These are phyloP conservation scores for Amaranthus palmeri DNA, from an alignment of 148 eudicot genomes.

Conservation along the genomic window DNA sequence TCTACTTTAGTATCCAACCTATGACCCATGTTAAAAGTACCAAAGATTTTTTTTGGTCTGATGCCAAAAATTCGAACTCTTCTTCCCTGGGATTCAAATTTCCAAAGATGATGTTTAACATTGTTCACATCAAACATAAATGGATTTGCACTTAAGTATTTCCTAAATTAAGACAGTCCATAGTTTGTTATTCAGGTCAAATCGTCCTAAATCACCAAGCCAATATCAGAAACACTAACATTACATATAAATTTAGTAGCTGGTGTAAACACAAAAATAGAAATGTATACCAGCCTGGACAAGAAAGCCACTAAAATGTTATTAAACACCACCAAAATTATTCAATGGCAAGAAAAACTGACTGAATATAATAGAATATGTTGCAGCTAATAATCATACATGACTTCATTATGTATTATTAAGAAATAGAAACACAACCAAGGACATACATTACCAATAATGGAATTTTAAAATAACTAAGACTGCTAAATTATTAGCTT, in stretches of 20 bases:
- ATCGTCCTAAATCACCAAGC: too few relatives aligned
- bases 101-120: too few relatives aligned
- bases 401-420: constrained; percentile 1
- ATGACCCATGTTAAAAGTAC: too few relatives aligned
- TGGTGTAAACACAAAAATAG: background rate
- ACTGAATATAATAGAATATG: background rate
- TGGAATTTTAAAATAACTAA: constrained; percentile 4
- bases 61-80: too few relatives aligned
- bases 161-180: too few relatives aligned
- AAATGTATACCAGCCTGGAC: background rate
- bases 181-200: too few relatives aligned
- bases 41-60: too few relatives aligned
- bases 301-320: background rate
- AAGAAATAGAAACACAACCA: background rate
- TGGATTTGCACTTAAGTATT: too few relatives aligned
- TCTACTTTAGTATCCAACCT: too few relatives aligned
- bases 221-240: background rate
- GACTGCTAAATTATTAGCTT: constrained; percentile 8
- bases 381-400: background rate
- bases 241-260: background rate
- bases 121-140: too few relatives aligned
- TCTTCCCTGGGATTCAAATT: too few relatives aligned
- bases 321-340: background rate
- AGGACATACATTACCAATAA: background rate
- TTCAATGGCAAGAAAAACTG: background rate